A percentile compares a stretch with the other conserved stretches of the same genome.
These are phyloP conservation scores for Nitzschia sp. DNA, from an alignment of 108 stramenopile species.

Conservation along the genomic window DNA sequence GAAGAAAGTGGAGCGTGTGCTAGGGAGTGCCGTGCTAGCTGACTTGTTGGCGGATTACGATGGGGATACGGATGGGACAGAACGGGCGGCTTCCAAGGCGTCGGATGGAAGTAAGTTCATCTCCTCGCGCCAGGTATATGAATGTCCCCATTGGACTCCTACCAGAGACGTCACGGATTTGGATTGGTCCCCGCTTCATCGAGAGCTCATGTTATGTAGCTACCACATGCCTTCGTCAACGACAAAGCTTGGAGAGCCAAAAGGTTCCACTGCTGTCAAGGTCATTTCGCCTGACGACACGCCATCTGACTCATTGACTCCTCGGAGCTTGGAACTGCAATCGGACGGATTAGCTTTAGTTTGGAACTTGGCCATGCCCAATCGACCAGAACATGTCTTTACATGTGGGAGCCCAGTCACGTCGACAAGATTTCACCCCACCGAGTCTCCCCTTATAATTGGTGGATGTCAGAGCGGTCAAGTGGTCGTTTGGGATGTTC, in stretches of 20 bases:
- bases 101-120: conserved; percentile 58
- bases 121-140: conserved; percentile 59
- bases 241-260: conserved; percentile 25
- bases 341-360: conserved; percentile 78
- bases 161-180: conserved; percentile 74
- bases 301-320: conserved; percentile 62
- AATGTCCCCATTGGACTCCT: conserved; percentile 71
- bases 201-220: conserved; percentile 72
- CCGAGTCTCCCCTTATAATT: conserved; percentile 77
- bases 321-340: conserved; percentile 44
- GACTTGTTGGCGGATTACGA: conserved; percentile 75
- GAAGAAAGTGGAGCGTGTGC: conserved; percentile 80
- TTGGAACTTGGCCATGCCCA: conserved; percentile 83
- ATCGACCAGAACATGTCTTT: conserved; percentile 86
- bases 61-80: conserved; percentile 42
- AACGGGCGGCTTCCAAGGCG: conserved; percentile 22
- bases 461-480: conserved; percentile 84
- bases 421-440: conserved; percentile 74
- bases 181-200: conserved; percentile 85
- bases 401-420: conserved; percentile 82
- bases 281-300: conserved; percentile 65
- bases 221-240: conserved; percentile 62
- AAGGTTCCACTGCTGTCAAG: conserved; percentile 41
- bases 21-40: conserved; percentile 57
- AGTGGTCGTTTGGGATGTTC: conserved; percentile 84